phyloP scores from a whole-genome alignment of 2,329 filamentous ascomycete genomes.

The Cladosporium sp. region DNA sequence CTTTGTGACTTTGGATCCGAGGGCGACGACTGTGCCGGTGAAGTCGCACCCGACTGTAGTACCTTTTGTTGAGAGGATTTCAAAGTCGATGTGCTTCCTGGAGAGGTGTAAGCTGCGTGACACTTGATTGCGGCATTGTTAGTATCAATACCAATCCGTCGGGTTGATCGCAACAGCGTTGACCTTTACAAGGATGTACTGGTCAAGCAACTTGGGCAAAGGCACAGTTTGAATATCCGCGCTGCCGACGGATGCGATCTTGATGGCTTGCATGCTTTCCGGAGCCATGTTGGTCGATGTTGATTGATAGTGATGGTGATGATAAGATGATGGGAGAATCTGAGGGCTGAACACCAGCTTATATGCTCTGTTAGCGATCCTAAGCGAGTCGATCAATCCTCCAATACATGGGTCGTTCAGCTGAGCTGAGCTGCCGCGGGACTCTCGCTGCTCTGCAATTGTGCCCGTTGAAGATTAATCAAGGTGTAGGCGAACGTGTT shows the following conservation, averaged over 20 bases:
- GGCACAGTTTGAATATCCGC: constrained; percentile 43
- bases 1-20: constrained; percentile 53
- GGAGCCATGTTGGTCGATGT: neutral
- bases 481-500: neutral
- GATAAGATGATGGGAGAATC: neutral
- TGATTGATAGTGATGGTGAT: neutral
- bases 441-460: neutral
- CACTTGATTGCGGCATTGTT: too few relatives aligned
- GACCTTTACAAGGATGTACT: constrained; percentile 57
- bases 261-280: constrained; percentile 38
- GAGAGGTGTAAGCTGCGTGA: neutral
- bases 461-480: neutral
- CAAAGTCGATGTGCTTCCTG: constrained; percentile 19
- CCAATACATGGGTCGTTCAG: neutral
- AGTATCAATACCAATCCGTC: constrained; percentile 14
- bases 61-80: neutral
- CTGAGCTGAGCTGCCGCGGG: neutral
- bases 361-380: neutral
- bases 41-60: constrained; percentile 52
- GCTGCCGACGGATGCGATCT: constrained; percentile 36
- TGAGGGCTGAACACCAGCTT: neutral
- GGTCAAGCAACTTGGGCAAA: constrained; percentile 46
- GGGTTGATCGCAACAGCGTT: constrained; percentile 34
- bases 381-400: neutral
- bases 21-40: constrained; percentile 54